Percentiles rank a stretch among this genome's conserved stretches.
Evolutionary conservation across 2,329 filamentous ascomycete genomes (phyloP).

Genomic region (Penicillium rolfsii): DNA sequence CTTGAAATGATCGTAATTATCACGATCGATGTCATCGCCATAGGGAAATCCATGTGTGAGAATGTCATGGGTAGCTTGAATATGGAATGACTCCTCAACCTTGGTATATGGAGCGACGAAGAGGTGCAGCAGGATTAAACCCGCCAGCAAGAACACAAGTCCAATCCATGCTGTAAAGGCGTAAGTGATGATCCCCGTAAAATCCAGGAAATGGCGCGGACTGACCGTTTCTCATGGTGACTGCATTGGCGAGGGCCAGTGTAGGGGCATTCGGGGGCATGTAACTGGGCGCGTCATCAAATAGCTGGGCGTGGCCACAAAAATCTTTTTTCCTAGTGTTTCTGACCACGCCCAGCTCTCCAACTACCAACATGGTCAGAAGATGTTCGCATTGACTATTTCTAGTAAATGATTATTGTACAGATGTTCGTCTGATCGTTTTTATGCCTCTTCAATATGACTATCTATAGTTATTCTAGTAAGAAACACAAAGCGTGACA

Average conservation of each 20-base stretch:
- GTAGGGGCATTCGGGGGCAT: neutral
- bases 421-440: too few relatives aligned
- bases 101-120: conserved; percentile 85
- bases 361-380: too few relatives aligned
- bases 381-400: too few relatives aligned
- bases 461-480: too few relatives aligned
- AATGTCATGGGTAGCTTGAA: conserved; percentile 92
- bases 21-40: conserved; percentile 51
- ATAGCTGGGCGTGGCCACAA: too few relatives aligned
- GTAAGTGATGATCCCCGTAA: neutral
- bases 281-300: too few relatives aligned
- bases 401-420: too few relatives aligned
- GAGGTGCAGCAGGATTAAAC: conserved; percentile 70
- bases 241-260: conserved; percentile 17
- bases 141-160: conserved; percentile 60
- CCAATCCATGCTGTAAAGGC: conserved; percentile 47
- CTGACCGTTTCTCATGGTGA: conserved; percentile 31
- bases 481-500: too few relatives aligned
- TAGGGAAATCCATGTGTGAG: conserved; percentile 75
- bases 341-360: too few relatives aligned
- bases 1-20: conserved; percentile 81
- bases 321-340: too few relatives aligned
- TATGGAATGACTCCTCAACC: conserved; percentile 97
- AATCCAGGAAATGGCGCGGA: conserved; percentile 3
- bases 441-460: too few relatives aligned